Percentiles rank a stretch among this genome's conserved stretches.
Evolutionary conservation across 1,284 basidiomycete species (phyloP).

Genomic region (Rhodotorula sp.): DNA sequence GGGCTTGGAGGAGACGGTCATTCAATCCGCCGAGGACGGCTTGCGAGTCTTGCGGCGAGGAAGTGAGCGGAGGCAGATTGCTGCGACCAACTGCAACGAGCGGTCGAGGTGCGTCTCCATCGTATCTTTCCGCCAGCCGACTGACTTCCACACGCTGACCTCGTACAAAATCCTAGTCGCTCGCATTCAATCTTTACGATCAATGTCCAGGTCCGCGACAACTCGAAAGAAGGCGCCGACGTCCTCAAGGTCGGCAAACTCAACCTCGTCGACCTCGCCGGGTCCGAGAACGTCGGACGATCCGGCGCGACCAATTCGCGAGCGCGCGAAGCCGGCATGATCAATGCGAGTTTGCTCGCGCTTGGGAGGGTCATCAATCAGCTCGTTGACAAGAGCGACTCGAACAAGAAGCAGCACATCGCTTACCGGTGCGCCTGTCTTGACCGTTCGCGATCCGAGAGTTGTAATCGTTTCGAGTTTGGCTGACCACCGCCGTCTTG

Average conservation of each 20-base stretch:
- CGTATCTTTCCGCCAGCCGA: not conserved
- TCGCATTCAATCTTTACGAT: slow-evolving; percentile 99
- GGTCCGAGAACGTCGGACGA: slow-evolving; percentile 94
- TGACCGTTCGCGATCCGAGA: not conserved
- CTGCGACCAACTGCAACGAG: slow-evolving; percentile 96
- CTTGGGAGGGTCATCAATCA: slow-evolving; percentile 96
- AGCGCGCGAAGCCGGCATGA: slow-evolving; percentile 96
- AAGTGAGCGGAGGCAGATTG: slow-evolving; percentile 85
- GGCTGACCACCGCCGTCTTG: too few species aligned
- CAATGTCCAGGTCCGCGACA: slow-evolving; percentile 88
- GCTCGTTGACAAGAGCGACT: slow-evolving; percentile 70
- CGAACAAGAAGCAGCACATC: slow-evolving; percentile 56
- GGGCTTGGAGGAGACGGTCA: slow-evolving; percentile 85
- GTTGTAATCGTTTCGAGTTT: not conserved
- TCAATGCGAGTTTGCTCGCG: slow-evolving; percentile 95
- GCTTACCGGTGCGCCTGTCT: slow-evolving; percentile 72
- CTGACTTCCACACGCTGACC: not conserved
- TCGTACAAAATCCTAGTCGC: slow-evolving; percentile 56
- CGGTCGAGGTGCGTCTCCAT: slow-evolving; percentile 64
- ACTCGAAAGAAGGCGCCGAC: slow-evolving; percentile 68
- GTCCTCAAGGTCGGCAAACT: slow-evolving; percentile 90
- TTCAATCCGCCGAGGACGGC: slow-evolving; percentile 80
- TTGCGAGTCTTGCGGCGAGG: slow-evolving; percentile 82
- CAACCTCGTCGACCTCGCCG: slow-evolving; percentile 95
- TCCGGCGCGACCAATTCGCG: slow-evolving; percentile 94